These are phyloP conservation scores for Vitis vinifera DNA, from an alignment of 164 flowering plant genomes.

Conservation along the genomic window ASM3070453v1 NC_081822.1:1131001-1131500, in stretches of 20 bases:
- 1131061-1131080: too few relatives aligned
- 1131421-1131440: conserved; percentile 78
- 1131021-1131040: neutral
- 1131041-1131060: neutral
- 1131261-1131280: neutral
- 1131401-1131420: conserved; percentile 79
- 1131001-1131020: too few relatives aligned
- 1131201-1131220: neutral
- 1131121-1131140: too few relatives aligned
- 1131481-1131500: neutral
- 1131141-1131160: too few relatives aligned
- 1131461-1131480: conserved; percentile 12
- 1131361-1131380: conserved; percentile 99
- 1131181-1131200: too few relatives aligned
- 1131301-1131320: neutral
- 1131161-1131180: too few relatives aligned
- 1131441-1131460: conserved; percentile 47
- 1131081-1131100: too few relatives aligned
- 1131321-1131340: conserved; percentile 87
- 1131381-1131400: conserved; percentile 98
- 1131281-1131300: neutral
- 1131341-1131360: conserved; percentile 89
- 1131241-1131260: too few relatives aligned
- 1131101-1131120: too few relatives aligned
- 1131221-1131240: too few relatives aligned